Conservation (phyloP, 2,329 filamentous ascomycete species). For the Penicillium sp. region DNA sequence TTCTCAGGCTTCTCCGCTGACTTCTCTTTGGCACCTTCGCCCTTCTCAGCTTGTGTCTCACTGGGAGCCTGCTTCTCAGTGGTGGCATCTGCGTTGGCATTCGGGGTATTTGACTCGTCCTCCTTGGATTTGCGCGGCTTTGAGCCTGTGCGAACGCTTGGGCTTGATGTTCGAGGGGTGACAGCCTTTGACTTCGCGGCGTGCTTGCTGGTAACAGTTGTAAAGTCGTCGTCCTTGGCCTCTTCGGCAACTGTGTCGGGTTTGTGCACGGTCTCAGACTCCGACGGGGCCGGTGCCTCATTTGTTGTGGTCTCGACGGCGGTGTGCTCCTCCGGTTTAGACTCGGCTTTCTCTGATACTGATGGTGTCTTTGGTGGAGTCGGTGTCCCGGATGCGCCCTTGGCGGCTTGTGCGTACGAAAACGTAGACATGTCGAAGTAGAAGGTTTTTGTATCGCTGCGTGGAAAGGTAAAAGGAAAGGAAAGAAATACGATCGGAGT, state of each 20-base stretch:
- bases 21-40: constrained; percentile 57
- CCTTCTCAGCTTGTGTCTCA: constrained; percentile 40
- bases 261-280: constrained; percentile 44
- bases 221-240: constrained; percentile 37
- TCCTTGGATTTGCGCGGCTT: constrained; percentile 56
- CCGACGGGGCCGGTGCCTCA: constrained; percentile 37
- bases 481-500: constrained; percentile 10
- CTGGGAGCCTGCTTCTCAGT: constrained; percentile 50
- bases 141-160: constrained; percentile 50
- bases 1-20: constrained; percentile 45
- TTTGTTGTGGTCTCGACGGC: constrained; percentile 26
- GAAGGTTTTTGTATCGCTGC: constrained; percentile 40
- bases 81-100: constrained; percentile 58
- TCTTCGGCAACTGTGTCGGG: constrained; percentile 38
- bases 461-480: background rate
- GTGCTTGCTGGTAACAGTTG: constrained; percentile 27
- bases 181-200: constrained; percentile 30
- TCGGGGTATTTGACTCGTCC: constrained; percentile 60
- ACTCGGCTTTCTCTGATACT: constrained; percentile 29
- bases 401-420: constrained; percentile 94
- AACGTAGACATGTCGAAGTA: constrained; percentile 58
- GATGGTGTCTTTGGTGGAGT: constrained; percentile 42
- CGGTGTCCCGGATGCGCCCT: constrained; percentile 61
- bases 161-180: constrained; percentile 49
- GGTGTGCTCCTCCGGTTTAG: constrained; percentile 32